Conservation (phyloP, 176 grass and related monocot genomes). For the Eleusine indica region DNA sequence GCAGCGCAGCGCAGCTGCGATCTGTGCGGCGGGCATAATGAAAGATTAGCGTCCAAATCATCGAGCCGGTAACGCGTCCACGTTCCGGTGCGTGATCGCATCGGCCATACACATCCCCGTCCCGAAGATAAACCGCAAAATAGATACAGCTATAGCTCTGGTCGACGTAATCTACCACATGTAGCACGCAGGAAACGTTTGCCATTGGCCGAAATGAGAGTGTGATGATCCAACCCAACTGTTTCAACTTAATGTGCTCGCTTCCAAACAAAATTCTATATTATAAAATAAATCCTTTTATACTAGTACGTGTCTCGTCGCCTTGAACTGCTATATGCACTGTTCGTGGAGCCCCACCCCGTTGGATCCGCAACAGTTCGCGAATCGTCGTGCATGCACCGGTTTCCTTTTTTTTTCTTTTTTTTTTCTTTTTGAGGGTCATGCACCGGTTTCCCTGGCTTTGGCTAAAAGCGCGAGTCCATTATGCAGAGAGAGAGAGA, state of each 20-base stretch:
- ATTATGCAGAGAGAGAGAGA: not conserved
- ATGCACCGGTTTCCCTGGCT: not conserved
- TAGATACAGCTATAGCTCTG: not conserved
- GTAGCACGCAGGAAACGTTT: conserved; percentile 37
- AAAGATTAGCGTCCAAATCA: conserved; percentile 10
- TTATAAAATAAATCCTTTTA: too few relatives aligned
- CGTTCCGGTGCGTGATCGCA: conserved; percentile 11
- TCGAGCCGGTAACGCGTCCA: conserved; percentile 27
- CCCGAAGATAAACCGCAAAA: conserved; percentile 11
- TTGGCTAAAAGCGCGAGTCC: conserved; percentile 27
- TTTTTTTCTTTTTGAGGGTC: too few relatives aligned
- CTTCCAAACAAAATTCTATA: not conserved
- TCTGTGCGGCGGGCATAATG: not conserved
- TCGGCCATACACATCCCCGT: not conserved
- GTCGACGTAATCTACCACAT: not conserved
- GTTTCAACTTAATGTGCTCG: not conserved
- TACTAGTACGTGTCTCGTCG: not conserved
- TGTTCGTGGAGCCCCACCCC: not conserved
- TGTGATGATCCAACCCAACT: not conserved
- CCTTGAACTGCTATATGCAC: not conserved
- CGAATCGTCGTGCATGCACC: conserved; percentile 14
- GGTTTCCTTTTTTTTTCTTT: not conserved
- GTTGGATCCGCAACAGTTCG: not conserved
- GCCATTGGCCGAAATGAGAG: not conserved
- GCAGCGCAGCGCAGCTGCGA: not conserved